Percentiles rank a stretch among this genome's conserved stretches.
Conservation (phyloP, 2,329 filamentous ascomycete species). For the Chaetomium globosum region DNA sequence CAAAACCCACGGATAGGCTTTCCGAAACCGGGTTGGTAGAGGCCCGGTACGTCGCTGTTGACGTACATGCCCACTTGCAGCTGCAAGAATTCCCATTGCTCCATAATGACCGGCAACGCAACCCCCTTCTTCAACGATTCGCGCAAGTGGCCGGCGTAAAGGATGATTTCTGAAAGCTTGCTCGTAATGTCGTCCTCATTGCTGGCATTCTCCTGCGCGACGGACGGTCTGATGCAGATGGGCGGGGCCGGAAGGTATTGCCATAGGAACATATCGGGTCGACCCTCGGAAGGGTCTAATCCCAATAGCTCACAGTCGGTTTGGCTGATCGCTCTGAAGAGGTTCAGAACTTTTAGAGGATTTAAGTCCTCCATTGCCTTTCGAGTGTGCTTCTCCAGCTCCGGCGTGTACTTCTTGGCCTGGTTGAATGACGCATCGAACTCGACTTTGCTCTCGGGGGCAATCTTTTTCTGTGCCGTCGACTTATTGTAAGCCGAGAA, state of each 20-base stretch:
- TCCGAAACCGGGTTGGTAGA: conserved; percentile 84
- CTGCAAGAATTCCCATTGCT: conserved; percentile 97
- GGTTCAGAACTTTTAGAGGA: conserved; percentile 81
- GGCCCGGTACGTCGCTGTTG: conserved; percentile 90
- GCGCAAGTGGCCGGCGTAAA: conserved; percentile 84
- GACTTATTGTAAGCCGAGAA: conserved; percentile 87
- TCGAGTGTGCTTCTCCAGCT: conserved; percentile 86
- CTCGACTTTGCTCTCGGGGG: conserved; percentile 76
- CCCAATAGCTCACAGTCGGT: conserved; percentile 90
- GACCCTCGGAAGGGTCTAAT: conserved; percentile 80
- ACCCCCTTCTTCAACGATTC: conserved; percentile 82
- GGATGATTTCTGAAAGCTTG: conserved; percentile 94
- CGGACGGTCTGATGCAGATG: conserved; percentile 90
- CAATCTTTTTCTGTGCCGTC: conserved; percentile 79
- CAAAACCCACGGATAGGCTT: conserved; percentile 93
- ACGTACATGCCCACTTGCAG: conserved; percentile 97
- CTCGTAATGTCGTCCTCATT: conserved; percentile 97
- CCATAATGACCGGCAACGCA: conserved; percentile 86
- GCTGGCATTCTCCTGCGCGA: conserved; percentile 87
- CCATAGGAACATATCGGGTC: conserved; percentile 97
- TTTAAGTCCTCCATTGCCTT: conserved; percentile 96
- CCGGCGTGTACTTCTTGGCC: conserved; percentile 74
- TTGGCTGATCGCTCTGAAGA: conserved; percentile 85
- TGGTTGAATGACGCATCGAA: conserved; percentile 86
- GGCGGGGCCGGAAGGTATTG: conserved; percentile 93